A percentile compares a stretch with the other conserved stretches of the same genome.
These are phyloP conservation scores for Prunus mira DNA, from an alignment of 306 rosid genomes.

Conservation along the genomic window DNA sequence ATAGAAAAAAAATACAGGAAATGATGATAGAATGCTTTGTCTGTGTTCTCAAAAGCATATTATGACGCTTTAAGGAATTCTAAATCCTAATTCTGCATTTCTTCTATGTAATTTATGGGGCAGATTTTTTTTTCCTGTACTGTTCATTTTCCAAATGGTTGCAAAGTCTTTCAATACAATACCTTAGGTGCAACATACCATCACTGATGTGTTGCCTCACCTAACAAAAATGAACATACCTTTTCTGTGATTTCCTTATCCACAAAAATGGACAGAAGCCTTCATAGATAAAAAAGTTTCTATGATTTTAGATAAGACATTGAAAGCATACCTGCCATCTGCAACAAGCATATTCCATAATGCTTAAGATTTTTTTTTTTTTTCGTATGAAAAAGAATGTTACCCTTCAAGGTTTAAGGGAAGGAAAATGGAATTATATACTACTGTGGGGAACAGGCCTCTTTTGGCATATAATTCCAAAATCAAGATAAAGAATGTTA, in stretches of 20 bases:
- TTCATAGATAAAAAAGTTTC: not conserved
- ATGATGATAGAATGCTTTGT: not conserved
- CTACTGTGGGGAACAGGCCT: not conserved
- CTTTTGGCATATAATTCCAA: not conserved
- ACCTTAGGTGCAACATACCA: not conserved
- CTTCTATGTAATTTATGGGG: not conserved
- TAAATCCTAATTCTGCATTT: not conserved
- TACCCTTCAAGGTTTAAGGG: not conserved
- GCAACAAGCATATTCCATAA: not conserved
- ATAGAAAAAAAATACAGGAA: not conserved
- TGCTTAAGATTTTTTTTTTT: not conserved
- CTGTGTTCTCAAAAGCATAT: not conserved
- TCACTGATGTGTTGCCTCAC: slow-evolving; percentile 22
- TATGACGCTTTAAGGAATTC: not conserved
- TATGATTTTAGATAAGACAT: not conserved
- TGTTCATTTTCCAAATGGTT: not conserved
- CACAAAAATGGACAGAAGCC: not conserved
- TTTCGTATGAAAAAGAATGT: not conserved
- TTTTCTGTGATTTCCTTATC: not conserved
- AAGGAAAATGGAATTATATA: not conserved
- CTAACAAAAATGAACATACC: slow-evolving; percentile 1
- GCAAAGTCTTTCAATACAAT: not conserved
- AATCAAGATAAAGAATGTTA: not conserved
- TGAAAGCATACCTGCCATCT: not conserved
- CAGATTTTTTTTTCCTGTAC: not conserved